A percentile compares a stretch with the other conserved stretches of the same genome.
phyloP scores from a whole-genome alignment of 257 asterid genomes.

The Penstemon newberryi region DNA sequence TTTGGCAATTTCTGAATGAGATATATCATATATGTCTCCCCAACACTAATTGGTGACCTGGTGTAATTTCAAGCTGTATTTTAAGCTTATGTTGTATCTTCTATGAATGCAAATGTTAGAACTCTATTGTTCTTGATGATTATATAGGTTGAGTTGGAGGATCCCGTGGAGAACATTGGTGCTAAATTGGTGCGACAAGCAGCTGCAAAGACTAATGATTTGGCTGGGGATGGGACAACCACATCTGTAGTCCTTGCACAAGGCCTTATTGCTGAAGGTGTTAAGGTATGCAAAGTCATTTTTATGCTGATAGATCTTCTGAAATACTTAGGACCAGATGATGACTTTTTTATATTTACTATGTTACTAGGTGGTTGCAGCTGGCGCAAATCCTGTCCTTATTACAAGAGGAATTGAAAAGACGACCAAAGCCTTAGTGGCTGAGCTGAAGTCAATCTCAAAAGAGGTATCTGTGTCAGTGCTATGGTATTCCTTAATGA shows the following conservation, averaged over 20 bases:
- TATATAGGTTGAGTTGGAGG: slow-evolving; percentile 88
- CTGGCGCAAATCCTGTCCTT: slow-evolving; percentile 94
- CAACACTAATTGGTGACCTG: neutral
- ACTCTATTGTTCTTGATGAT: slow-evolving; percentile 1
- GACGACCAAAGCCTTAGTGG: slow-evolving; percentile 89
- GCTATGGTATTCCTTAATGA: neutral
- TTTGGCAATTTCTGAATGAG: neutral
- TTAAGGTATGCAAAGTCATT: slow-evolving; percentile 53
- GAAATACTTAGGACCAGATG: neutral
- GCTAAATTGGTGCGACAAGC: slow-evolving; percentile 98
- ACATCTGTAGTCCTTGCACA: slow-evolving; percentile 99
- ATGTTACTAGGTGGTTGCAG: slow-evolving; percentile 79
- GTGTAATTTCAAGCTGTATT: neutral
- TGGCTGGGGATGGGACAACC: slow-evolving; percentile 98
- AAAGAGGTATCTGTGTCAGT: slow-evolving; percentile 60
- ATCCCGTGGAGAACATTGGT: slow-evolving; percentile 94
- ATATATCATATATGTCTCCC: neutral
- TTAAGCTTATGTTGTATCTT: neutral
- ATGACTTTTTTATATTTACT: neutral
- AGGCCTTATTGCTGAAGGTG: slow-evolving; percentile 97
- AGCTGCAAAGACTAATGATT: slow-evolving; percentile 95
- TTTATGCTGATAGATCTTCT: slow-evolving; percentile 8
- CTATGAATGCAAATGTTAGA: neutral
- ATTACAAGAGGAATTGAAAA: slow-evolving; percentile 95
- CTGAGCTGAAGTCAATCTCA: slow-evolving; percentile 78